Base-by-base conservation (phyloP, 2,329 filamentous ascomycete species). In the Coleophoma crateriformis region DNA sequence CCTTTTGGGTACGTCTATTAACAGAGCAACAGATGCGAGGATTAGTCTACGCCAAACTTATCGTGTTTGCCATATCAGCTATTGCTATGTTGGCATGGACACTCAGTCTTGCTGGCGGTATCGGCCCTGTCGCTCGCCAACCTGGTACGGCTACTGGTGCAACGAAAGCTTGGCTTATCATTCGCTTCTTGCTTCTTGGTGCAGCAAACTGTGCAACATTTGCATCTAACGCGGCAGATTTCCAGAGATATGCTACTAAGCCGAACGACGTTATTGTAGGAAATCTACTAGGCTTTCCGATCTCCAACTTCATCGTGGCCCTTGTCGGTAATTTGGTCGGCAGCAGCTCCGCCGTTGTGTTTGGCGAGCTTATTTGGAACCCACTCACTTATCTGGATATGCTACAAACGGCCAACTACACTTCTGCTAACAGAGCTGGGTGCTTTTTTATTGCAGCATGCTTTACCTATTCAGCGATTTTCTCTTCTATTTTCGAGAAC, bases 401-500 rank as follows among this genome's bases (percentile, higher is more conserved):
- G 39, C 57, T 71, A 19, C 67, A 65, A 51, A 63, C 58, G 6
- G 58, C 59, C 7, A 57, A 63, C 20, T 70, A 70, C 45, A 67
- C 66, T 0, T 46, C 61, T 1, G 62, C 55, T 0, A 71, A 67
- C 40, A 62, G 70, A 14, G 62, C 67, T 7, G 70, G 65, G 0
- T 68, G 65, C 42, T 68, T 70, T 34, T 71, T 74, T 50, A 68
- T 73, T 32, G 60, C 71, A 0, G 63, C 66, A 1, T 66, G 63
- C 13, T 71, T 75, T 41, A 59, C 68, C 0, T 75, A 73, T 50
- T 69, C 68, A 4, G 62, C 67, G 1, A 65, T 76, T 22, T 72
- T 74, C 50, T 67, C 58, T 19, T 59, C 67, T 6, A 72, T 76
- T 27, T 70, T 71, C n/a, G 68, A 70, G 46, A 71, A 72, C 47